These are phyloP conservation scores for Amylocarpus encephaloides DNA, from an alignment of 2,329 filamentous ascomycete genomes.

Conservation along the genomic window DNA sequence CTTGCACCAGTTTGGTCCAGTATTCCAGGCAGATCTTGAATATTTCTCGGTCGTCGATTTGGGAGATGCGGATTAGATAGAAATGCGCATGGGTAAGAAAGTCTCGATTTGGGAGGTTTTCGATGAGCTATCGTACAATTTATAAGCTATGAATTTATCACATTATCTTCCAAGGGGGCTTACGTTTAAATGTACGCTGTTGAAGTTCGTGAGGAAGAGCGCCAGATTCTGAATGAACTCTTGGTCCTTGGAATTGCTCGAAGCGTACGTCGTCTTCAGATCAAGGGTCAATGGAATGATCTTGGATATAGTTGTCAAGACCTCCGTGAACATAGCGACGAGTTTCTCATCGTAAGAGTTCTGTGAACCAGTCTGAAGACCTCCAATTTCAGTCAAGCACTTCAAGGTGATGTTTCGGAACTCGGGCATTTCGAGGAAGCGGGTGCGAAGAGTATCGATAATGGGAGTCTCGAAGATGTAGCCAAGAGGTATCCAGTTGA, in stretches of 20 bases:
- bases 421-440: constrained; percentile 87
- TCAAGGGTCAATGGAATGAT: constrained; percentile 90
- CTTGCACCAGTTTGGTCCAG: constrained; percentile 97
- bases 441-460: constrained; percentile 86
- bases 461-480: constrained; percentile 98
- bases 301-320: constrained; percentile 82
- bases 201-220: constrained; percentile 95
- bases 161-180: constrained; percentile 24
- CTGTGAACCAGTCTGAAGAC: constrained; percentile 72
- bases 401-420: constrained; percentile 97
- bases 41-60: constrained; percentile 97
- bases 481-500: constrained; percentile 97
- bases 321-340: constrained; percentile 97
- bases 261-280: constrained; percentile 82
- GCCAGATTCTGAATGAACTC: constrained; percentile 97
- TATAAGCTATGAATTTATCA: constrained; percentile 6
- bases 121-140: constrained; percentile 60
- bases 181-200: constrained; percentile 83
- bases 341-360: constrained; percentile 90
- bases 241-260: constrained; percentile 87
- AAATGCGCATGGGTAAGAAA: constrained; percentile 95
- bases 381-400: constrained; percentile 93
- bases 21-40: constrained; percentile 99
- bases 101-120: constrained; percentile 91
- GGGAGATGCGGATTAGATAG: constrained; percentile 95